Evolutionary conservation across 1,284 basidiomycete genomes (phyloP).

Genomic region (Fomitiporia mediterranea): DNA sequence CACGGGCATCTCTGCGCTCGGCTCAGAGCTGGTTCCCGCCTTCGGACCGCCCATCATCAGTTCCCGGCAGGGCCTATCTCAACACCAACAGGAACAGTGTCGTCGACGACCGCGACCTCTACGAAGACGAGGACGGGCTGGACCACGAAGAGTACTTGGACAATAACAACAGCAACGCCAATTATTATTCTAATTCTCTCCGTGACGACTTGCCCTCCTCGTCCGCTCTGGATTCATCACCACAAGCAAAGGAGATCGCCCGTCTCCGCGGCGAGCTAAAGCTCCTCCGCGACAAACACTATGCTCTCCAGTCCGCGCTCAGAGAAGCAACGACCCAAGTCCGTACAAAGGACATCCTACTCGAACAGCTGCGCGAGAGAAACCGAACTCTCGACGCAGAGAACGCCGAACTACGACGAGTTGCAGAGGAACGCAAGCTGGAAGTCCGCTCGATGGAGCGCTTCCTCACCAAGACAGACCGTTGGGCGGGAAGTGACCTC

Average conservation of each 20-base stretch:
- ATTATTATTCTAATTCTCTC: too few relatives aligned
- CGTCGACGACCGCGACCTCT: conserved; percentile 3
- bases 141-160: conserved; percentile 2
- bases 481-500: conserved; percentile 70
- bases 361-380: conserved; percentile 15
- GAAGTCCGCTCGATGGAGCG: conserved; percentile 52
- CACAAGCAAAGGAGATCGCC: conserved; percentile 16
- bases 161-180: not conserved
- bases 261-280: conserved; percentile 18
- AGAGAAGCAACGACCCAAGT: conserved; percentile 11
- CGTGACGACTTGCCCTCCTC: not conserved
- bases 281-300: conserved; percentile 19
- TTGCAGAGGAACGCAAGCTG: conserved; percentile 35
- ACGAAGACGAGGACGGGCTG: conserved; percentile 4
- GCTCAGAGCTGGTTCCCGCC: not conserved
- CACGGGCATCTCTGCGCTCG: not conserved
- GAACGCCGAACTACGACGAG: conserved; percentile 7
- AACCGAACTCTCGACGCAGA: conserved; percentile 13
- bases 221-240: conserved; percentile 16
- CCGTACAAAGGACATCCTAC: conserved; percentile 11
- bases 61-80: not conserved
- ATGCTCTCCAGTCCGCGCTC: conserved; percentile 13
- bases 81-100: conserved; percentile 2
- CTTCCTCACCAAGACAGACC: conserved; percentile 67
- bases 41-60: conserved; percentile 4